phyloP scores from a whole-genome alignment of 2,329 filamentous ascomycete genomes.

The Talaromyces sp. region DNA sequence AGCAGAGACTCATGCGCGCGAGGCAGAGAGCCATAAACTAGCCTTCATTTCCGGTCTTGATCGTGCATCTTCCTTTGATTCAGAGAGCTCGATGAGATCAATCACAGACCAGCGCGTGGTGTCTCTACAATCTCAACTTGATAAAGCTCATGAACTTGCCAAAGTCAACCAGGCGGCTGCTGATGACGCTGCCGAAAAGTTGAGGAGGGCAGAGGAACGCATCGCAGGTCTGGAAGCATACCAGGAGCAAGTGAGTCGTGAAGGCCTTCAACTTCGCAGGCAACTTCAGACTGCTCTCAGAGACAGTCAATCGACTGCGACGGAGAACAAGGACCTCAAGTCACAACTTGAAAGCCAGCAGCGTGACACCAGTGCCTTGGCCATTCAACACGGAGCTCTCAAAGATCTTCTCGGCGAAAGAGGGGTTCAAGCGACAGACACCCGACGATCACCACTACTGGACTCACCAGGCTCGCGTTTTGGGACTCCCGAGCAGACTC shows the following conservation, averaged over 20 bases:
- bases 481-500: slow-evolving; percentile 70
- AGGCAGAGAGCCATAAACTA: slow-evolving; percentile 78
- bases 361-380: slow-evolving; percentile 88
- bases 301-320: slow-evolving; percentile 76
- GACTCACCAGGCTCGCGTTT: slow-evolving; percentile 72
- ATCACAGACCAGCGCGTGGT: slow-evolving; percentile 53
- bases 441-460: slow-evolving; percentile 64
- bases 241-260: slow-evolving; percentile 92
- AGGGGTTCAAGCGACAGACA: slow-evolving; percentile 72
- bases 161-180: slow-evolving; percentile 87
- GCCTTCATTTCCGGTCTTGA: slow-evolving; percentile 80
- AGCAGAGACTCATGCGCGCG: slow-evolving; percentile 78
- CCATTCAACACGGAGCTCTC: slow-evolving; percentile 85
- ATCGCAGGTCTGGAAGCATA: slow-evolving; percentile 96
- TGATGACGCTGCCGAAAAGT: slow-evolving; percentile 78
- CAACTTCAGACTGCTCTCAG: slow-evolving; percentile 81
- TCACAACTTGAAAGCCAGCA: slow-evolving; percentile 79
- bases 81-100: slow-evolving; percentile 30
- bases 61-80: slow-evolving; percentile 54
- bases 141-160: slow-evolving; percentile 71
- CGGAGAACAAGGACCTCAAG: slow-evolving; percentile 75
- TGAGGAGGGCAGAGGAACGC: slow-evolving; percentile 88
- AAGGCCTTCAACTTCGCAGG: slow-evolving; percentile 82
- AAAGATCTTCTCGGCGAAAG: slow-evolving; percentile 90
- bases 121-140: slow-evolving; percentile 75